Evolutionary conservation across 495 filamentous ascomycete genomes (phyloP), one percentile per base, ranked within the genome.

Genomic region (Penicillium odoratum): DNA sequence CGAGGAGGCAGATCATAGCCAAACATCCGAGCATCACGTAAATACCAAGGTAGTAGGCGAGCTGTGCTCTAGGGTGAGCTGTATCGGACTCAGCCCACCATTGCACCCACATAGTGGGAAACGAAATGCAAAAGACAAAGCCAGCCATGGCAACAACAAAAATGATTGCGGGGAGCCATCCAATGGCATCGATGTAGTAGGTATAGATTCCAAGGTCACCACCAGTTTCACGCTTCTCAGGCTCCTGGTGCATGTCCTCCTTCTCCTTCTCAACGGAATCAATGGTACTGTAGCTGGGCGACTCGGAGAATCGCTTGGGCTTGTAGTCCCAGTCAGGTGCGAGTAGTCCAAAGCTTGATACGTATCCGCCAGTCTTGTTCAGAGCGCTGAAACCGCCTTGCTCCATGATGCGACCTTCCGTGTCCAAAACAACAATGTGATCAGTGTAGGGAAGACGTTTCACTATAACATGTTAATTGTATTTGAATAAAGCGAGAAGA

Each of bases 121-220:
- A 80, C 0, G 75, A 74, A 21, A 78, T 74, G 57, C 69, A 75
- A 61, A 82, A 79, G 29, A 77, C 73, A 48, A 77, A 79, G 10
- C 56, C 64, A 5, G 68, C 67, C 53, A 75, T 78, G 5, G 64
- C 64, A 10, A 78, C 56, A 10, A 85, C 59, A 46, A 84, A 72
- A 1, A 75, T 33, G 4, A 81, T 21, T 7, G 83, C 81, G 0
- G 60, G 51, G 3, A 76, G 34, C 75, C 72, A 68, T 0, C 85
- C 85, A 26, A 83, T 77, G 7, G 75, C 77, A 8, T 68, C 65
- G 25, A 85, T 66, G 53, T 88, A 89, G 61, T 86, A 88, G 0
- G 71, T 55, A 62, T 88, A 88, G 42, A 86, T 74, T 2, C 80
- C 66, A 0, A 80, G 58, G 56, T 88, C 83, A 6, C 83, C 83